phyloP scores from a whole-genome alignment of 2,329 filamentous ascomycete species.

The Botrytis byssoidea region DNA sequence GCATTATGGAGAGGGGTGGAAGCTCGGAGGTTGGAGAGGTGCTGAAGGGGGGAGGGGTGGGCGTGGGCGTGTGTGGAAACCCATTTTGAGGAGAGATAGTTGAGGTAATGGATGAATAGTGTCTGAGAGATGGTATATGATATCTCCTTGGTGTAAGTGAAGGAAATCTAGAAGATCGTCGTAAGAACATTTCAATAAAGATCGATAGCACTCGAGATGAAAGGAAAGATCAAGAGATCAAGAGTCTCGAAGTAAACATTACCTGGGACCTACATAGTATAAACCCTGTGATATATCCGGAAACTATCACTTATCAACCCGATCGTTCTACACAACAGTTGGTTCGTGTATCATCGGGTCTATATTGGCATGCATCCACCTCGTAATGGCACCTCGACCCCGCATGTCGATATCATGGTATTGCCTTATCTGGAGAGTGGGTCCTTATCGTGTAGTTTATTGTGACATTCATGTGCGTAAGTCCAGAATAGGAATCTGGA shows the following conservation, averaged over 20 bases:
- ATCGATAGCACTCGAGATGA: background rate
- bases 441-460: background rate
- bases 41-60: background rate
- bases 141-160: background rate
- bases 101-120: background rate
- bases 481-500: slow-evolving; percentile 7
- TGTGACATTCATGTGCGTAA: slow-evolving; percentile 1
- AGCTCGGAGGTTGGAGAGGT: background rate
- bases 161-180: background rate
- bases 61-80: background rate
- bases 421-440: slow-evolving; percentile 9
- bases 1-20: slow-evolving; percentile 24
- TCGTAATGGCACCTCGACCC: slow-evolving; percentile 3
- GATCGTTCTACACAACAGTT: background rate
- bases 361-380: background rate
- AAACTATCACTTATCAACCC: background rate
- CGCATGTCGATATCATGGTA: background rate
- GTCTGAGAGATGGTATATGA: background rate
- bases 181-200: background rate
- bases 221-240: background rate
- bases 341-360: slow-evolving; percentile 8
- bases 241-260: background rate
- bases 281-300: background rate
- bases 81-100: background rate
- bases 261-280: background rate